A percentile compares a stretch with the other conserved stretches of the same genome.
These are phyloP conservation scores for Agaricus sinodeliciosus DNA, from an alignment of 768 basidiomycete genomes.

Conservation along the genomic window DNA sequence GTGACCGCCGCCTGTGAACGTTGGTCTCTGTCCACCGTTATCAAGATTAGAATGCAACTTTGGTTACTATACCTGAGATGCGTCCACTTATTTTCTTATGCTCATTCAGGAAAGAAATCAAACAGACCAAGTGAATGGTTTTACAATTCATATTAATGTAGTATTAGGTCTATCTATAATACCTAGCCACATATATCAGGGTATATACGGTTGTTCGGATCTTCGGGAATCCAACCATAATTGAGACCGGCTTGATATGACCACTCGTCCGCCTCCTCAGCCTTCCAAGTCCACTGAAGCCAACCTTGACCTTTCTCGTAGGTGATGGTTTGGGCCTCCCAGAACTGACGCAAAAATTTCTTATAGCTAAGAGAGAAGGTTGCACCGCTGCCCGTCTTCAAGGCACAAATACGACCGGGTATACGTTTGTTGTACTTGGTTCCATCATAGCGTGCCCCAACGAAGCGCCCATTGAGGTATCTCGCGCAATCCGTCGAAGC, in stretches of 20 bases:
- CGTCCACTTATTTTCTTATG: too few relatives aligned
- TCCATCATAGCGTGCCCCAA: constrained; percentile 63
- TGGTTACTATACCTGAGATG: too few relatives aligned
- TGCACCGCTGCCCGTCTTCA: constrained; percentile 61
- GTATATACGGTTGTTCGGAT: constrained; percentile 40
- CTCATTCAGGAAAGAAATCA: too few relatives aligned
- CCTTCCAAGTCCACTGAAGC: constrained; percentile 82
- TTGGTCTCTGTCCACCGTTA: constrained; percentile 9
- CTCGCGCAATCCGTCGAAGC: constrained; percentile 73
- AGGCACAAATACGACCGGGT: constrained; percentile 36
- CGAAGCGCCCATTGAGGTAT: constrained; percentile 76
- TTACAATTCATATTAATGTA: background rate
- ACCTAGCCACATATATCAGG: constrained; percentile 33
- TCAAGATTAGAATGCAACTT: background rate
- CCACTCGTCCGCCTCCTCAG: constrained; percentile 84
- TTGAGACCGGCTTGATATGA: constrained; percentile 74
- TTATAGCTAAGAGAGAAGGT: constrained; percentile 74
- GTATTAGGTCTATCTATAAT: background rate
- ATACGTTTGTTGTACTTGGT: constrained; percentile 53
- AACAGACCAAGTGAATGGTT: too few relatives aligned
- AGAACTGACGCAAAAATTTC: constrained; percentile 69
- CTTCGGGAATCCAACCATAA: constrained; percentile 79
- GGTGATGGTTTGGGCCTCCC: constrained; percentile 77
- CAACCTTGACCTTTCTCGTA: constrained; percentile 66
- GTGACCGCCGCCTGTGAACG: constrained; percentile 29